Evolutionary conservation across 306 rosid species (phyloP).

Genomic region (Spatholobus suberectus): DNA sequence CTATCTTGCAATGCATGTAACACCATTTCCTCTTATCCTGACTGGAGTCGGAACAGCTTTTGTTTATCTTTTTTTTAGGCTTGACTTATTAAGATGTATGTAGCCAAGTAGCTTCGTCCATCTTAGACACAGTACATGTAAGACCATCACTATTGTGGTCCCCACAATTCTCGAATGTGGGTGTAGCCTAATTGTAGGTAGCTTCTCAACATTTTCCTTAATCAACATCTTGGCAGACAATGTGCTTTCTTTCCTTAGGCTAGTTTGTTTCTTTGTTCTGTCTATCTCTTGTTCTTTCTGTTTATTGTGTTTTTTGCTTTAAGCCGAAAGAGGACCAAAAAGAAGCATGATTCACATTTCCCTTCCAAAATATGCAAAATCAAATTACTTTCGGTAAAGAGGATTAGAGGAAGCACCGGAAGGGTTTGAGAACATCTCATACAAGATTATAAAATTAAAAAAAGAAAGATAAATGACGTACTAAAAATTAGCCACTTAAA

Average conservation of each 20-base stretch:
- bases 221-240: conserved; percentile 23
- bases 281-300: neutral
- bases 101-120: neutral
- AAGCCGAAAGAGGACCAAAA: neutral
- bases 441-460: neutral
- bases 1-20: neutral
- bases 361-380: neutral
- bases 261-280: neutral
- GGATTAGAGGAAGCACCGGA: too few relatives aligned
- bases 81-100: neutral
- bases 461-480: neutral
- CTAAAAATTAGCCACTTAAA: neutral
- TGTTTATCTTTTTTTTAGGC: neutral
- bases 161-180: neutral
- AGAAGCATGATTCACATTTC: neutral
- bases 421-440: neutral
- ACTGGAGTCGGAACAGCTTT: neutral
- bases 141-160: neutral
- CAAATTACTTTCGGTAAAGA: neutral
- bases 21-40: neutral
- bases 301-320: neutral
- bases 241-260: neutral
- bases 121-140: neutral
- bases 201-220: conserved; percentile 29
- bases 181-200: neutral